A percentile compares a stretch with the other conserved stretches of the same genome.
phyloP scores from a whole-genome alignment of 83 land plant genomes.

The Larix sibirica region DNA sequence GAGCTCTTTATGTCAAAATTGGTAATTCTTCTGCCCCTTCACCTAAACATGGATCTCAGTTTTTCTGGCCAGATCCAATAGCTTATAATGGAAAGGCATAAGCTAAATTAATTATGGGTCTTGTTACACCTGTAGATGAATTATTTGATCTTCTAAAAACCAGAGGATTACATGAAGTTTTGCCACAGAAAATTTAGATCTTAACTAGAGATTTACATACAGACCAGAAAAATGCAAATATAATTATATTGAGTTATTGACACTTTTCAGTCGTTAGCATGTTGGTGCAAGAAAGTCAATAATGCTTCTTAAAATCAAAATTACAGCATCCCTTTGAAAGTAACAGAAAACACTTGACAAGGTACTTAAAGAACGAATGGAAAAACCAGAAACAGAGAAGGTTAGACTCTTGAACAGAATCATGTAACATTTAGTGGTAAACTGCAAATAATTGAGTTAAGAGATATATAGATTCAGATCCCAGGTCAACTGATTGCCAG shows the following conservation, averaged over 20 bases:
- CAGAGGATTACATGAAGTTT: too few relatives aligned
- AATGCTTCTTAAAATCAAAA: neutral
- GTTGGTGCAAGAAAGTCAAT: neutral
- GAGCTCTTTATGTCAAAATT: slow-evolving; percentile 91
- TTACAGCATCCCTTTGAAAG: neutral
- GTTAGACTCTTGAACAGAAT: neutral
- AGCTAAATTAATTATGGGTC: too few relatives aligned
- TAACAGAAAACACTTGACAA: neutral
- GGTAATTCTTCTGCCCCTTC: slow-evolving; percentile 39
- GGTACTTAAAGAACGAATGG: too few relatives aligned
- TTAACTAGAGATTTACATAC: neutral
- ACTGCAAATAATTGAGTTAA: neutral
- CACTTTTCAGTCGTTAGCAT: neutral
- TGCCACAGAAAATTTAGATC: too few relatives aligned
- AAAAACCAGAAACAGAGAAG: too few relatives aligned
- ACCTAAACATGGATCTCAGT: too few relatives aligned
- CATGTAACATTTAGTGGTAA: neutral
- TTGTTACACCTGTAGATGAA: too few relatives aligned
- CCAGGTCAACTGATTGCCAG: neutral
- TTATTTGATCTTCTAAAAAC: too few relatives aligned
- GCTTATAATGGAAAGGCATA: too few relatives aligned
- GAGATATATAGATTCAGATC: neutral
- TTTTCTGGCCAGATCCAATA: too few relatives aligned
- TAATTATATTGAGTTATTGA: neutral
- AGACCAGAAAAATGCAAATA: neutral